Percentiles rank a stretch among this genome's conserved stretches.
phyloP scores from a whole-genome alignment of 306 rosid species.

The Pachyrhizus erosus region DNA sequence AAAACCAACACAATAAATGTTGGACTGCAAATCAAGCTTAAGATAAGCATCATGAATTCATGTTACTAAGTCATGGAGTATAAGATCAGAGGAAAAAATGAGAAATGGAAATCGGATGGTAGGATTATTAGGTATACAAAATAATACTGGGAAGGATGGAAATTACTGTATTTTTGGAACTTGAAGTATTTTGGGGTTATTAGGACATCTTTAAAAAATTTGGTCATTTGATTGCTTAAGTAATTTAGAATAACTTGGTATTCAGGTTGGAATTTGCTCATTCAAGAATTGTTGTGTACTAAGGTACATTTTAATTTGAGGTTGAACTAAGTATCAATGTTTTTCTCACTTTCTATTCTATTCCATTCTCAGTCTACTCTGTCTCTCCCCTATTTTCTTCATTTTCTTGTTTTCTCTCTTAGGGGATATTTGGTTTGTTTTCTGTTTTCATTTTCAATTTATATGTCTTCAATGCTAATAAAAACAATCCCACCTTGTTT shows the following conservation, averaged over 20 bases:
- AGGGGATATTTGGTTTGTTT: not conserved
- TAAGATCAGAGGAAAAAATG: not conserved
- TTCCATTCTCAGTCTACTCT: not conserved
- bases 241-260: not conserved
- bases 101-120: not conserved
- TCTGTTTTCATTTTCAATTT: not conserved
- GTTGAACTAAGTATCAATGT: not conserved
- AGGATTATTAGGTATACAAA: not conserved
- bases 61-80: not conserved
- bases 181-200: not conserved
- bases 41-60: not conserved
- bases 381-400: not conserved
- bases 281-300: not conserved
- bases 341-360: not conserved
- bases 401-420: not conserved
- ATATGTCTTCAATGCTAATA: not conserved
- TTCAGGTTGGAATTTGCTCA: not conserved
- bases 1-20: not conserved
- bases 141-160: not conserved
- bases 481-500: not conserved
- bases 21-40: not conserved
- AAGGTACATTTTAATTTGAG: not conserved
- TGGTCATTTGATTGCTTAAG: not conserved
- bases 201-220: not conserved
- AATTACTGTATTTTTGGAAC: not conserved